Evolutionary conservation across 495 filamentous ascomycete genomes (phyloP).

Genomic region (Pseudomonodictys pantanalensis): DNA sequence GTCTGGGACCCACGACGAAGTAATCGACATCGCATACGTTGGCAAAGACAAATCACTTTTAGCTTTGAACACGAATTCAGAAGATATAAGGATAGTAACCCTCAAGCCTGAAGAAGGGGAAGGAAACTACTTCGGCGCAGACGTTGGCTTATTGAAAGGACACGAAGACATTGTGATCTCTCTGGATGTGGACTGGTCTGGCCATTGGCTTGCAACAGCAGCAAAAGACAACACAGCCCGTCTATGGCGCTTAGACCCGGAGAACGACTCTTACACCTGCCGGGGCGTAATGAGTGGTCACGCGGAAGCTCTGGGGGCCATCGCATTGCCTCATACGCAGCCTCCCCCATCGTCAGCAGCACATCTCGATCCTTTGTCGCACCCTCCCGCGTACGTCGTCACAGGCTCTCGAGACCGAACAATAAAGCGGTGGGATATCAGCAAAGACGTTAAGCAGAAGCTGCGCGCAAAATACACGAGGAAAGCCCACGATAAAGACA

Average conservation of each 20-base stretch:
- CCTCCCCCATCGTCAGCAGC: constrained; percentile 65
- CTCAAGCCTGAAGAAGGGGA: constrained; percentile 39
- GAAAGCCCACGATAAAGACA: constrained; percentile 97
- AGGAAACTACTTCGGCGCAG: constrained; percentile 72
- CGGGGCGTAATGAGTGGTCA: constrained; percentile 83
- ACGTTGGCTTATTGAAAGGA: constrained; percentile 78
- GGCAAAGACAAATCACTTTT: constrained; percentile 74
- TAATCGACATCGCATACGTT: constrained; percentile 87
- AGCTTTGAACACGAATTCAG: constrained; percentile 91
- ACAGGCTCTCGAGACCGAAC: constrained; percentile 94
- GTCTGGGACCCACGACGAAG: constrained; percentile 94
- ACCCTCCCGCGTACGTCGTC: constrained; percentile 78
- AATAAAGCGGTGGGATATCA: constrained; percentile 82
- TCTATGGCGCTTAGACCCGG: constrained; percentile 84
- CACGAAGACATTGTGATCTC: constrained; percentile 96
- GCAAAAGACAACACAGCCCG: constrained; percentile 95
- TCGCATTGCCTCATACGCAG: constrained; percentile 68
- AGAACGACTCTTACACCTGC: constrained; percentile 69
- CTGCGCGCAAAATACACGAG: constrained; percentile 64
- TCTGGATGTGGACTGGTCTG: constrained; percentile 91
- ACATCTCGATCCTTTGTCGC: constrained; percentile 61
- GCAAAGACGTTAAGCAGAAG: constrained; percentile 44
- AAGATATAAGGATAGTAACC: constrained; percentile 84
- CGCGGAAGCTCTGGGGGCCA: constrained; percentile 90
- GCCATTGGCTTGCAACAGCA: constrained; percentile 91